Evolutionary conservation across 2,329 filamentous ascomycete species (phyloP).

Genomic region (Scytalidium sp.): DNA sequence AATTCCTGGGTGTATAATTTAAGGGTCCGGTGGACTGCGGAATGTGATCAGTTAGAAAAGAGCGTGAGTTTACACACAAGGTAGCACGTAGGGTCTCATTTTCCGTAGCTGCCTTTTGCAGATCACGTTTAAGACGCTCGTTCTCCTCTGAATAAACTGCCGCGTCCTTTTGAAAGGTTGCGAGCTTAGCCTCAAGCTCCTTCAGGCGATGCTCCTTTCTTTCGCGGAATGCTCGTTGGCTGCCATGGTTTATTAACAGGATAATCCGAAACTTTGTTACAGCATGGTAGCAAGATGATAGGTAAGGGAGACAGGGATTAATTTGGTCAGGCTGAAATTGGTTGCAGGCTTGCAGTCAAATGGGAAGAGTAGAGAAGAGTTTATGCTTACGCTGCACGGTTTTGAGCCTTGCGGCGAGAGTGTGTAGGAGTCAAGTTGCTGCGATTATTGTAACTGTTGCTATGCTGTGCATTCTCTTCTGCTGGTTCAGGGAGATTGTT

Average conservation of each 20-base stretch:
- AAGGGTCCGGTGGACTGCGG: conserved; percentile 54
- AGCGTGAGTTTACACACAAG: conserved; percentile 45
- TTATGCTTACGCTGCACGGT: conserved; percentile 64
- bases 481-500: conserved; percentile 21
- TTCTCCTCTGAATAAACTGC: conserved; percentile 76
- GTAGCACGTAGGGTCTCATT: conserved; percentile 91
- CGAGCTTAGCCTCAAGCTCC: conserved; percentile 85
- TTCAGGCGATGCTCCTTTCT: conserved; percentile 93
- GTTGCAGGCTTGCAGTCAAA: not conserved
- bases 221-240: conserved; percentile 93
- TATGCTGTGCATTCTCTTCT: conserved; percentile 21
- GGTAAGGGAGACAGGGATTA: not conserved
- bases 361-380: not conserved
- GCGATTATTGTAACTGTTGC: conserved; percentile 39
- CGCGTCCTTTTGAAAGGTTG: conserved; percentile 70
- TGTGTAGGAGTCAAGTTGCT: conserved; percentile 54
- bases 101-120: conserved; percentile 82
- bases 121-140: conserved; percentile 77
- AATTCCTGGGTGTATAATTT: conserved; percentile 69
- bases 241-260: conserved; percentile 34
- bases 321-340: not conserved
- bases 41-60: conserved; percentile 31
- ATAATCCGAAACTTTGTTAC: too few relatives aligned
- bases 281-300: too few relatives aligned
- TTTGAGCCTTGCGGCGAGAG: conserved; percentile 66